These are phyloP conservation scores for Epichloe uncinata DNA, from an alignment of 2,329 filamentous ascomycete species.

Conservation along the genomic window DNA sequence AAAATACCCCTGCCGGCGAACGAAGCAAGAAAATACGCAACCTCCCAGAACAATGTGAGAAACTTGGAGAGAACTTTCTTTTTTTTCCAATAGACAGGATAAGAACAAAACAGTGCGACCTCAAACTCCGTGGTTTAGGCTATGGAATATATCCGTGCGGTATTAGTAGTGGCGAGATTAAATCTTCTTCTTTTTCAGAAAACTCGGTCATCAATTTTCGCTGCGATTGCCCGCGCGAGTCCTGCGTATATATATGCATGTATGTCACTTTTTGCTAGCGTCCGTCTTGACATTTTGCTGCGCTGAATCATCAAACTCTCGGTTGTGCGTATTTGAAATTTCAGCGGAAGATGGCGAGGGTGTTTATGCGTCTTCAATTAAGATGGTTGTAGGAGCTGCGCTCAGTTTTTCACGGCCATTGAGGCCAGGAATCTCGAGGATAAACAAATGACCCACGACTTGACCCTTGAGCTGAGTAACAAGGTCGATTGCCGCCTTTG, in stretches of 20 bases:
- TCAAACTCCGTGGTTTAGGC: background rate
- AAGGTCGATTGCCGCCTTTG: constrained; percentile 73
- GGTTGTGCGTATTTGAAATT: background rate
- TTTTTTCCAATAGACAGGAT: background rate
- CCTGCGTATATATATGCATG: background rate
- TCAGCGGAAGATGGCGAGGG: background rate
- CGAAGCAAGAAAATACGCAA: background rate
- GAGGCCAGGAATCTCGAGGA: constrained; percentile 88
- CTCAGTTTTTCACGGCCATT: constrained; percentile 84
- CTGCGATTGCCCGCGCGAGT: background rate
- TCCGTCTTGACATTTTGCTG: background rate
- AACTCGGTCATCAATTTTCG: background rate
- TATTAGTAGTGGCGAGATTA: background rate
- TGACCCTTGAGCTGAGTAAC: constrained; percentile 74
- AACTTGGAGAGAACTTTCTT: constrained; percentile 1
- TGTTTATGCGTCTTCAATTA: constrained; percentile 47
- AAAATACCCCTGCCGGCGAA: background rate
- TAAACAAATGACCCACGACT: constrained; percentile 85
- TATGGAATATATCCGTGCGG: background rate
- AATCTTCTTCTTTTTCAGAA: background rate
- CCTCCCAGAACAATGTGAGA: background rate
- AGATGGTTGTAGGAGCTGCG: constrained; percentile 62
- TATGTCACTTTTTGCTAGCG: background rate
- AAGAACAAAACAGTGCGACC: background rate
- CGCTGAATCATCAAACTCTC: background rate